phyloP scores from a whole-genome alignment of 2,329 filamentous ascomycete genomes.

The Anisogramma anomala region DNA sequence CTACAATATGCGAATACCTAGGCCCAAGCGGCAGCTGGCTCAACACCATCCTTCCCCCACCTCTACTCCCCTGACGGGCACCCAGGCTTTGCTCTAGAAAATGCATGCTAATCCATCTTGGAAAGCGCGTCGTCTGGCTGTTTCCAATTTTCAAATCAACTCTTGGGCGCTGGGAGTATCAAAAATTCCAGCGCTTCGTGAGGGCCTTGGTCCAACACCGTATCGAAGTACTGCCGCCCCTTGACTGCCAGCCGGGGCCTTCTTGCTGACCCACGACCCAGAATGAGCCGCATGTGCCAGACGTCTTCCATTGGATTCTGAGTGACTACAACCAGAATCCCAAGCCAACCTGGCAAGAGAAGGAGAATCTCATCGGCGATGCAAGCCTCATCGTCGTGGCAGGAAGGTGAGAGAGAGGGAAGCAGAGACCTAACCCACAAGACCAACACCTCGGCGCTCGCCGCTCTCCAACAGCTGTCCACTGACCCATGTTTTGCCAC shows the following conservation, averaged over 20 bases:
- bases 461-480: background rate
- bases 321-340: constrained; percentile 18
- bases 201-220: constrained; percentile 12
- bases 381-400: constrained; percentile 22
- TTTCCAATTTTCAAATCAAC: constrained; percentile 11
- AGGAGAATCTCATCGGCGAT: constrained; percentile 20
- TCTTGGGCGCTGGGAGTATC: constrained; percentile 15
- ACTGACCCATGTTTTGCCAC: background rate
- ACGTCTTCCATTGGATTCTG: constrained; percentile 24
- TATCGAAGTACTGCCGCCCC: constrained; percentile 12
- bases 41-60: constrained; percentile 11
- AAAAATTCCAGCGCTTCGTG: constrained; percentile 16
- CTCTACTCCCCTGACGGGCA: too few relatives aligned
- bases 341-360: constrained; percentile 16
- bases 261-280: background rate
- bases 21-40: too few relatives aligned
- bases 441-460: too few relatives aligned
- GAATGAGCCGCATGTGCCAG: constrained; percentile 15
- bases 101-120: background rate
- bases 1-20: too few relatives aligned
- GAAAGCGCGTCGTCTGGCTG: constrained; percentile 3
- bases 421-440: too few relatives aligned
- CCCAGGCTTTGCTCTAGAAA: too few relatives aligned
- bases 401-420: constrained; percentile 19
- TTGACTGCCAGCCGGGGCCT: background rate